Evolutionary conservation across 495 filamentous ascomycete genomes (phyloP), one percentile per base, ranked within the genome.

Genomic region (Emericellopsis terricola): DNA sequence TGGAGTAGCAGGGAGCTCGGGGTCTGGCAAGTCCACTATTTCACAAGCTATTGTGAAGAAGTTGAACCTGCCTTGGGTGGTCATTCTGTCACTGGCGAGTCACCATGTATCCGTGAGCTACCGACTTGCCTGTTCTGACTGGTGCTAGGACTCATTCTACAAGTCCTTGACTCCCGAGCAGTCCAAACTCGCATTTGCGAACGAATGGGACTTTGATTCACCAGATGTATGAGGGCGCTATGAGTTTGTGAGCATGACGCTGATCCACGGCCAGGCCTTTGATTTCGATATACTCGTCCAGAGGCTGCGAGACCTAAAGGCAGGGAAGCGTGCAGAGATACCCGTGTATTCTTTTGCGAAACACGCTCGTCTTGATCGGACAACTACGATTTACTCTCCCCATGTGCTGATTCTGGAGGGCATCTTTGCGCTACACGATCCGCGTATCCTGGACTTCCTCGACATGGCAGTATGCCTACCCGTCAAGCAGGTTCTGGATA

Each of bases 1-100:
- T 47, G 89, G 85, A 29, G 76, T 97, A 38, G 89, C 91, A 28
- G 89, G 89, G 9, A 89, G 81, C 50, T 94, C 86, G 14, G 91
- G 91, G 34, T 94, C 86, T 17, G 89, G 89, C 26, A 97, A 97
- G 61, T 94, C 86, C n/a, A 92, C 84, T 2, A 59, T 97, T 34
- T 85, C 91, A 15, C 71, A 86, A 40, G 84, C 85, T 31, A 92
- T 97, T 43, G 83, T 96, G 34, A 73, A 64, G 37, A 78, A 80
- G 38, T 55, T 97, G 43, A 93, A 86, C 56, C 60, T 96, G 33
- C 89, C 89, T 28, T 97, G 89, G 89, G 89, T 97, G 23, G 83
- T 94, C 19, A 93, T 97, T 51, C 56, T 97, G 41, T 87, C 84
- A 20, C 94, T 97, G 73, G 85, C 92, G 67, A 49, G 57, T 41